phyloP scores from a whole-genome alignment of 441 rosid species.

The Theobroma grandiflorum region DNA sequence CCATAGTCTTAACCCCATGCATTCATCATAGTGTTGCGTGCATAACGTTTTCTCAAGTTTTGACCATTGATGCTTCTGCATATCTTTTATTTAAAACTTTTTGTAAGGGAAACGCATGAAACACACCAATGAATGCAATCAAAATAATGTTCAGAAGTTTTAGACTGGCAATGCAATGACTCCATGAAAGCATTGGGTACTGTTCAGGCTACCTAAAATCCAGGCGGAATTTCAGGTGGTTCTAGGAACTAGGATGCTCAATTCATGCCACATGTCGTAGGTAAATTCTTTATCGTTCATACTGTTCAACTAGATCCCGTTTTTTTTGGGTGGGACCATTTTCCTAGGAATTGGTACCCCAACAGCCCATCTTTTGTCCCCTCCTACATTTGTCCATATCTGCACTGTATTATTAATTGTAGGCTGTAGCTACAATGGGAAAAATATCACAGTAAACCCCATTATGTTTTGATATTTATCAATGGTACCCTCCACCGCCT shows the following conservation, averaged over 20 bases:
- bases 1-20: too few relatives aligned
- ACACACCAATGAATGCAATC: neutral
- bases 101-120: too few relatives aligned
- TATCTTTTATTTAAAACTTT: too few relatives aligned
- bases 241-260: constrained; percentile 11
- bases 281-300: neutral
- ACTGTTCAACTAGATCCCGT: constrained; percentile 25
- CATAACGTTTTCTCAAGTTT: too few relatives aligned
- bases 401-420: neutral
- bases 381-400: neutral
- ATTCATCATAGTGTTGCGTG: too few relatives aligned
- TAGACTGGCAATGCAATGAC: neutral
- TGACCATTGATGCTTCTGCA: too few relatives aligned
- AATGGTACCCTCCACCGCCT: neutral
- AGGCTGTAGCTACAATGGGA: neutral
- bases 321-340: constrained; percentile 24
- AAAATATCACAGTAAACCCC: neutral
- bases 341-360: constrained; percentile 4
- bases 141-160: neutral
- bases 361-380: neutral
- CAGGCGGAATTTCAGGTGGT: constrained; percentile 14
- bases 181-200: neutral
- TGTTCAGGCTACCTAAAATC: constrained; percentile 1
- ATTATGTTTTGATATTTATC: neutral
- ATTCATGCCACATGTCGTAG: constrained; percentile 22